Percentiles rank a stretch among this genome's conserved stretches.
These are phyloP conservation scores for sorghum (Sorghum bicolor) DNA, from an alignment of 176 grass and related monocot species.

Conservation along the genomic window DNA sequence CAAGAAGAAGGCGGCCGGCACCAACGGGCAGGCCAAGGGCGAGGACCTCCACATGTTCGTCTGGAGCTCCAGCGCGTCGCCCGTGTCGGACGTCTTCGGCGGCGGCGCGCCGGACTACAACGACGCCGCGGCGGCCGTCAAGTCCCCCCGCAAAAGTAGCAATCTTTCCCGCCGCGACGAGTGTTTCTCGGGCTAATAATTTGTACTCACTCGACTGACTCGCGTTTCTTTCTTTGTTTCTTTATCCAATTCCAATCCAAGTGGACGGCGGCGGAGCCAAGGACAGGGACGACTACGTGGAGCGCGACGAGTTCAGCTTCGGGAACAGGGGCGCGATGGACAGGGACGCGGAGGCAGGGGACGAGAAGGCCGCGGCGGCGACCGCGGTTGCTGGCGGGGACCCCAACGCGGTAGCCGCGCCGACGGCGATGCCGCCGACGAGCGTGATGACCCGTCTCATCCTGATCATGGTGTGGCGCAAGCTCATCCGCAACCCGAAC, in stretches of 20 bases:
- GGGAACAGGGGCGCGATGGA: conserved; percentile 57
- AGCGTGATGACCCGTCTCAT: conserved; percentile 97
- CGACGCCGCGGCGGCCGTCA: conserved; percentile 49
- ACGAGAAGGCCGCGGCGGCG: conserved; percentile 51
- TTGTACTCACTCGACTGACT: conserved; percentile 4
- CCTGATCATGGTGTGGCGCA: conserved; percentile 99
- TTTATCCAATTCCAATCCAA: background rate
- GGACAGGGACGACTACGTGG: conserved; percentile 54
- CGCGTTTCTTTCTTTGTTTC: background rate
- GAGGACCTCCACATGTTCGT: conserved; percentile 99
- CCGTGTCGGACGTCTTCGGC: conserved; percentile 92
- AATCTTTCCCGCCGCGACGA: background rate
- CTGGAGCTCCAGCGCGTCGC: conserved; percentile 98
- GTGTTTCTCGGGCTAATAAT: conserved; percentile 3
- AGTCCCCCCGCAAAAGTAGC: conserved; percentile 83
- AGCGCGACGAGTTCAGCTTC: conserved; percentile 94
- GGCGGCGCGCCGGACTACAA: conserved; percentile 75
- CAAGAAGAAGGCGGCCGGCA: conserved; percentile 26
- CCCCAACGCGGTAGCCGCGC: conserved; percentile 1
- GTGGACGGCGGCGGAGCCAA: conserved; percentile 60
- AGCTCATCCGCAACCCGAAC: conserved; percentile 99
- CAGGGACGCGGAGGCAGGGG: conserved; percentile 60
- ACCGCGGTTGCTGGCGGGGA: conserved; percentile 4
- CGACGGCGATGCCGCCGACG: conserved; percentile 90
- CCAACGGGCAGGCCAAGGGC: conserved; percentile 79